Conservation (phyloP, 352 stramenopile genomes). For the Globisporangium nodosum region DNA sequence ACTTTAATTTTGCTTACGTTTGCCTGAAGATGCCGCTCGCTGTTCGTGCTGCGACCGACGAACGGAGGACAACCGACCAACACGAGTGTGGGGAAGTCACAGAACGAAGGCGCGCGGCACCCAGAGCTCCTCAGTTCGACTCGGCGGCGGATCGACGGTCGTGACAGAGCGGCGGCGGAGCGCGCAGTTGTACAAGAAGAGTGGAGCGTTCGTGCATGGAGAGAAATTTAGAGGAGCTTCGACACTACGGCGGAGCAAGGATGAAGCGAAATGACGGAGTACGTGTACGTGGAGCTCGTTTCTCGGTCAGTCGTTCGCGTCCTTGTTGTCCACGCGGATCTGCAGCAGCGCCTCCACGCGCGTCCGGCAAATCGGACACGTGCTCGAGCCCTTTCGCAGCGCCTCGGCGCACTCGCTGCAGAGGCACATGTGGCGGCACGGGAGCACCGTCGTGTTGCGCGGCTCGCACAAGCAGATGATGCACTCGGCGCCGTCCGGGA, state of each 20-base stretch:
- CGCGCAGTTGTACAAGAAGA: conserved; percentile 10
- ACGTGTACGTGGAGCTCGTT: conserved; percentile 2
- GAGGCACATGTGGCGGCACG: conserved; percentile 86
- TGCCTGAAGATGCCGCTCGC: background rate
- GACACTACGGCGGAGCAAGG: background rate
- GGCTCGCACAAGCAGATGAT: conserved; percentile 84
- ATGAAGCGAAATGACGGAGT: conserved; percentile 4
- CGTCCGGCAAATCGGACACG: conserved; percentile 78
- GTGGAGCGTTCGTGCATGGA: background rate
- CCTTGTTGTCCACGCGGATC: conserved; percentile 61
- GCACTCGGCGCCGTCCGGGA: conserved; percentile 78
- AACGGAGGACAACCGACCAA: too few species aligned
- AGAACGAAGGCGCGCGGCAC: too few species aligned
- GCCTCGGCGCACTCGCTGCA: conserved; percentile 75
- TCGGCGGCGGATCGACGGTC: too few species aligned
- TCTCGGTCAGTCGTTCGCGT: conserved; percentile 17
- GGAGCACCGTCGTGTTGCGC: conserved; percentile 77
- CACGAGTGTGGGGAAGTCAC: too few species aligned
- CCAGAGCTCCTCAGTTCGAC: too few species aligned
- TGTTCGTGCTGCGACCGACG: too few species aligned
- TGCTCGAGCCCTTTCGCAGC: conserved; percentile 63
- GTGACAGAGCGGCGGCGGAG: background rate
- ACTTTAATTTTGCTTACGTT: conserved; percentile 27
- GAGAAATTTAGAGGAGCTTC: conserved; percentile 6
- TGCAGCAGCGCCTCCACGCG: conserved; percentile 71